Evolutionary conservation across 2,329 filamentous ascomycete genomes (phyloP), one percentile per base, ranked within the genome.

Genomic region (Verticillium nonalfalfae): DNA sequence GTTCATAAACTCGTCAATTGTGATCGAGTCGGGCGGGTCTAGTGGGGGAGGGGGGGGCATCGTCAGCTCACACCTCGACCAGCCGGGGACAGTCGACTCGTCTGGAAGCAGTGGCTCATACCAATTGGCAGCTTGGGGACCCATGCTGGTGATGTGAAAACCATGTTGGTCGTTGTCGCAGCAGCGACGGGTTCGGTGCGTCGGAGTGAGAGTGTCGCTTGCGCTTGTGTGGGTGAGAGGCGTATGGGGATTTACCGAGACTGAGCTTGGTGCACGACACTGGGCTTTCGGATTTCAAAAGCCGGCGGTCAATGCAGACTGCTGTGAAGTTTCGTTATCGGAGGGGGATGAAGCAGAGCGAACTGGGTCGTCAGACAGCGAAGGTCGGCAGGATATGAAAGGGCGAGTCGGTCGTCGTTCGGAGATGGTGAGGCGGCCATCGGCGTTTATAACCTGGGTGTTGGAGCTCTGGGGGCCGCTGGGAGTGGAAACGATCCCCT

Each of bases 1-100:
- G 63, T 87, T 83, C 78, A 96, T 87, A 74, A 96, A 96, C 59
- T 94, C 86, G 66, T 83, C 82, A 62, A 96, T 81, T 5, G 91
- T 82, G 67, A 96, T 82, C 35, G 85, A 85, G 73, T 95, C 91
- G 15, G 91, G 91, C 10, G 88, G 80, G 38, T 88, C 82, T 75
- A 36, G 3, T 21, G 21, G 33, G 7, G 26, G 7, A 7, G 2
- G 6, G 57, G 52, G 10, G 26, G 57, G 13, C 6, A n/a, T 13
- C 21, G 26, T 45, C 38, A 34, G 39, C 13, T 57, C 56, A 31
- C 26, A 31, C 26, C 26, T 4, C 26, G 26, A 31, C 26, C 26
- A 4, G 26, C 1, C 26, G 26, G 26, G 26, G 26, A 31, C 26
- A 31, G 5, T 31, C 26, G 26, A 31, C 26, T 31, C 26, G 26